Conservation (phyloP, 352 stramenopile species). For the Pythium biforme region DNA sequence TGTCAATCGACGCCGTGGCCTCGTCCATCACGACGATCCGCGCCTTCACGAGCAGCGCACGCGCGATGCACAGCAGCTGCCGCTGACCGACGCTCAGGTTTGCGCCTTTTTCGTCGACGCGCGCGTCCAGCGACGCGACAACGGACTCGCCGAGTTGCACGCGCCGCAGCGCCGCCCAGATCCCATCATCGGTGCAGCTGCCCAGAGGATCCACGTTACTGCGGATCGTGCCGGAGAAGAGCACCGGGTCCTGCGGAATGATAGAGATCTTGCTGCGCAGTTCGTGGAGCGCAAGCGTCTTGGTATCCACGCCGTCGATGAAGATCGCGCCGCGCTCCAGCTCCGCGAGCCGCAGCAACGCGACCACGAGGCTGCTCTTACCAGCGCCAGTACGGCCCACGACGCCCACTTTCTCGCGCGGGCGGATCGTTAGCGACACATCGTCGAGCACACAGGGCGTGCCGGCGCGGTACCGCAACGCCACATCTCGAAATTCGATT, state of each 20-base stretch:
- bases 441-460: slow-evolving; percentile 35
- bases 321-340: slow-evolving; percentile 48
- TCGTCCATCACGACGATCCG: slow-evolving; percentile 98
- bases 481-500: slow-evolving; percentile 31
- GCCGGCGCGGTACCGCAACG: slow-evolving; percentile 37
- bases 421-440: slow-evolving; percentile 29
- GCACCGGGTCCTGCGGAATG: slow-evolving; percentile 87
- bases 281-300: slow-evolving; percentile 28
- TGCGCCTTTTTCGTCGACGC: slow-evolving; percentile 84
- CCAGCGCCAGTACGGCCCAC: slow-evolving; percentile 31
- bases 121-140: slow-evolving; percentile 57
- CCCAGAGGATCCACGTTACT: slow-evolving; percentile 91
- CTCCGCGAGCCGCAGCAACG: slow-evolving; percentile 37
- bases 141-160: slow-evolving; percentile 32
- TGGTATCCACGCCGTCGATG: slow-evolving; percentile 85
- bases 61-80: slow-evolving; percentile 93
- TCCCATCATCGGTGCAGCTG: slow-evolving; percentile 53
- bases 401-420: slow-evolving; percentile 33
- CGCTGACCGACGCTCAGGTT: slow-evolving; percentile 94
- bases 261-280: slow-evolving; percentile 22
- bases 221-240: slow-evolving; percentile 87
- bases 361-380: slow-evolving; percentile 40
- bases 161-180: slow-evolving; percentile 38
- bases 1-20: slow-evolving; percentile 92
- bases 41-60: slow-evolving; percentile 89